Percentiles rank a stretch among this genome's conserved stretches.
Conservation (phyloP, 2,329 filamentous ascomycete species). For the Paecilomyces dactylethromorphus region DNA sequence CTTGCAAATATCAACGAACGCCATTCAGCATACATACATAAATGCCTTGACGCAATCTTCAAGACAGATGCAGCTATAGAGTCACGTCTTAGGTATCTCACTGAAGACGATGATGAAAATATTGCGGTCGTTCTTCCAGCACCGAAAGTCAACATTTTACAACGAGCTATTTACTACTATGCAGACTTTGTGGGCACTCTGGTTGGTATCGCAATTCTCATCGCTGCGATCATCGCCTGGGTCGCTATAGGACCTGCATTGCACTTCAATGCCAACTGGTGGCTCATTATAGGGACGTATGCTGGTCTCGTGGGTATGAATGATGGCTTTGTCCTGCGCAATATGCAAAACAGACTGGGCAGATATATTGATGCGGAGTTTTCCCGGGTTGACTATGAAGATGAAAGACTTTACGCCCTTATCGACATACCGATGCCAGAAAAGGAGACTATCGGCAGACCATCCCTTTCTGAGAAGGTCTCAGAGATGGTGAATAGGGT, state of each 20-base stretch:
- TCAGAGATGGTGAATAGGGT: conserved; percentile 16
- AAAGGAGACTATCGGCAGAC: not conserved
- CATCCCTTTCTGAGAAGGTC: conserved; percentile 13
- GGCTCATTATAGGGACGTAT: conserved; percentile 44
- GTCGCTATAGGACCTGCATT: conserved; percentile 33
- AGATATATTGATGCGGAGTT: conserved; percentile 13
- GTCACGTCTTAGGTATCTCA: conserved; percentile 10
- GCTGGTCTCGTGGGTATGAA: conserved; percentile 41
- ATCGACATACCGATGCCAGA: not conserved
- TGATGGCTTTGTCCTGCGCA: conserved; percentile 42
- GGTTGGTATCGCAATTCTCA: conserved; percentile 32
- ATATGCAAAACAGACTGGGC: conserved; percentile 29
- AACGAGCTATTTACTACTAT: conserved; percentile 34
- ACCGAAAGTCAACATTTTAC: conserved; percentile 23
- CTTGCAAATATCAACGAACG: conserved; percentile 16
- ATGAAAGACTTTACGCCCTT: conserved; percentile 5
- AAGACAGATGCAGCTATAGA: conserved; percentile 10
- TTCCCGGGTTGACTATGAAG: conserved; percentile 6
- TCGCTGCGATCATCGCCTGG: conserved; percentile 33
- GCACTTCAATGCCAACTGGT: conserved; percentile 40
- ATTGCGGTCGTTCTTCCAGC: conserved; percentile 23
- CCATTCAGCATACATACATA: conserved; percentile 8
- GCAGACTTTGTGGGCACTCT: conserved; percentile 38
- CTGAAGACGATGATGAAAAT: conserved; percentile 21
- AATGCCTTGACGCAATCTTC: conserved; percentile 15